Evolutionary conservation across 805 yeast species (phyloP).

Genomic region (Teunomyces atbi): DNA sequence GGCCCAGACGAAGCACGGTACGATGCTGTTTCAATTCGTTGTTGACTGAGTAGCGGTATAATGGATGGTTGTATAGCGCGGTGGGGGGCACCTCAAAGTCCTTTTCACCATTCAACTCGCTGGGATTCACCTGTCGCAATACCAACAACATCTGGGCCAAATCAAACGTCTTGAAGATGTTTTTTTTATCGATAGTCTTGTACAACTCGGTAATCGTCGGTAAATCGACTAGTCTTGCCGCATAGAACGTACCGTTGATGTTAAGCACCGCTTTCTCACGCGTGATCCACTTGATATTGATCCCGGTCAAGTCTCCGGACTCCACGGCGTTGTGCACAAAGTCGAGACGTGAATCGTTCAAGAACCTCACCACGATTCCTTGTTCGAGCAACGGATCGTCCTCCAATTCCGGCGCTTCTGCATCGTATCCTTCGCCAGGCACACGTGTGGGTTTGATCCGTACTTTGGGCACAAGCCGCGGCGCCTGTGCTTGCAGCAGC

Average conservation of each 20-base stretch:
- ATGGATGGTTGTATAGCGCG: constrained; percentile 34
- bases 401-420: constrained; percentile 94
- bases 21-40: constrained; percentile 44
- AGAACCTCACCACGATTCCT: constrained; percentile 74
- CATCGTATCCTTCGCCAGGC: constrained; percentile 95
- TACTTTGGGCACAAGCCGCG: constrained; percentile 26
- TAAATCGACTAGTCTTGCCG: constrained; percentile 81
- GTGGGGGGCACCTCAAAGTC: constrained; percentile 47
- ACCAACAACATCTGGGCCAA: constrained; percentile 82
- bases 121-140: constrained; percentile 47
- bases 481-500: constrained; percentile 22
- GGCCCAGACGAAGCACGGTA: constrained; percentile 68
- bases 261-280: constrained; percentile 73
- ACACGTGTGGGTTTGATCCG: constrained; percentile 60
- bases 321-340: constrained; percentile 74
- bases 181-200: constrained; percentile 86
- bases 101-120: constrained; percentile 39
- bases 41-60: constrained; percentile 32
- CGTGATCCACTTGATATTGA: constrained; percentile 81
- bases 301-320: constrained; percentile 67
- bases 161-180: constrained; percentile 82
- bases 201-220: constrained; percentile 87
- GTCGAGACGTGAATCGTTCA: constrained; percentile 68
- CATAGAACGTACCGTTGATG: constrained; percentile 67
- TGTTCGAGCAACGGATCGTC: constrained; percentile 93